phyloP scores from a whole-genome alignment of 169 alveolate genomes.

The Perkinsus olseni region DNA sequence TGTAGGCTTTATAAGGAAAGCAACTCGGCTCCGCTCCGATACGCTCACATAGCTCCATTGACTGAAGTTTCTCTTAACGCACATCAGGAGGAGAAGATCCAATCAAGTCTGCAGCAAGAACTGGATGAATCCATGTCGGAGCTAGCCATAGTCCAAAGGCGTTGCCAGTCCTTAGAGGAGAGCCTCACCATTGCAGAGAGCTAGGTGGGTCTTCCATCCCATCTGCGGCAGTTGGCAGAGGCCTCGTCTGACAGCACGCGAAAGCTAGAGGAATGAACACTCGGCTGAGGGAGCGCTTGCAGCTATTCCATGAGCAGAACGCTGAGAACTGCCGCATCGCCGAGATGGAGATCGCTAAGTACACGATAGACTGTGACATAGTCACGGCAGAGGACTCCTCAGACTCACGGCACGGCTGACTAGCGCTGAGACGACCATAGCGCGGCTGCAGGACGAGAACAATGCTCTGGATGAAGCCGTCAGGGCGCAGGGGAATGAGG shows the following conservation, averaged over 20 bases:
- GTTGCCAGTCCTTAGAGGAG: background rate
- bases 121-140: background rate
- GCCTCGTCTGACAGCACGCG: background rate
- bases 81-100: background rate
- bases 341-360: background rate
- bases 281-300: background rate
- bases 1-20: too few species aligned
- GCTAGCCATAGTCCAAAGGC: background rate
- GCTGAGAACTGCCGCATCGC: background rate
- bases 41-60: background rate
- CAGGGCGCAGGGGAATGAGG: background rate
- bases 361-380: background rate
- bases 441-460: background rate
- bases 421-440: background rate
- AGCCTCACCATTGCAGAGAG: background rate
- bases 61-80: background rate
- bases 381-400: background rate
- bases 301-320: background rate
- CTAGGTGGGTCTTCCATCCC: background rate
- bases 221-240: background rate
- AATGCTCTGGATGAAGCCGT: background rate
- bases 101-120: background rate
- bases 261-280: background rate
- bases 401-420: background rate
- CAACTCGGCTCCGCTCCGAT: too few species aligned